Evolutionary conservation across 352 stramenopile species (phyloP).

Genomic region (Pythium phragmitis): DNA sequence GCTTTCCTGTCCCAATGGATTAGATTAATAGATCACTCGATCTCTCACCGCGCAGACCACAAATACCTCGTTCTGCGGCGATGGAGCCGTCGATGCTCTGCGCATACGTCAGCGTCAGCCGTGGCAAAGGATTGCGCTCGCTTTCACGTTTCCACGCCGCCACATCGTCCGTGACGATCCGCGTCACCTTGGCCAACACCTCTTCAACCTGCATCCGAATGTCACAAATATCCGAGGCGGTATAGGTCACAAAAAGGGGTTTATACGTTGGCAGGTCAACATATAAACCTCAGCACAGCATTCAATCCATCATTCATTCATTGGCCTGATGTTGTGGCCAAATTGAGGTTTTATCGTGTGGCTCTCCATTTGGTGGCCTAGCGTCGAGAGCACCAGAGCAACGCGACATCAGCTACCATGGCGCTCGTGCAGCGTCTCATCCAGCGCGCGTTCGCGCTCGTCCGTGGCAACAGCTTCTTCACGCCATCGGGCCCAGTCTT

Average conservation of each 20-base stretch:
- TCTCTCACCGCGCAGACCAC: neutral
- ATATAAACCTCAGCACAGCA: slow-evolving; percentile 16
- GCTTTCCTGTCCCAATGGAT: slow-evolving; percentile 34
- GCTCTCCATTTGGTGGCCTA: slow-evolving; percentile 25
- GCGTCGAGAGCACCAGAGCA: slow-evolving; percentile 10
- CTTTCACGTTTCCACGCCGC: slow-evolving; percentile 22
- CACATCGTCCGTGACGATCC: slow-evolving; percentile 31
- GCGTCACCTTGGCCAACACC: slow-evolving; percentile 30
- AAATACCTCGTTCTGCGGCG: slow-evolving; percentile 45
- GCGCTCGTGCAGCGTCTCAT: slow-evolving; percentile 67
- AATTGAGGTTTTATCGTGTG: slow-evolving; percentile 17
- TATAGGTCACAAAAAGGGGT: neutral
- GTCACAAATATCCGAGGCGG: neutral
- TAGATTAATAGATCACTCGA: neutral
- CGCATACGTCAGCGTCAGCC: slow-evolving; percentile 86
- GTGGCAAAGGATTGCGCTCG: slow-evolving; percentile 29
- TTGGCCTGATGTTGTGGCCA: neutral
- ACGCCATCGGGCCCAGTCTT: slow-evolving; percentile 32
- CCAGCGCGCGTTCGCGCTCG: slow-evolving; percentile 58
- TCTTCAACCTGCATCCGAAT: slow-evolving; percentile 28
- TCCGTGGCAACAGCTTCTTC: slow-evolving; percentile 56
- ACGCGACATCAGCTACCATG: slow-evolving; percentile 32
- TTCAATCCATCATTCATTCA: neutral
- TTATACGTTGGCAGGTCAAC: slow-evolving; percentile 14
- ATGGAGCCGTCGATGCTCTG: slow-evolving; percentile 90